Evolutionary conservation across 805 yeast genomes (phyloP).

Genomic region (Teunomyces cretensis): DNA sequence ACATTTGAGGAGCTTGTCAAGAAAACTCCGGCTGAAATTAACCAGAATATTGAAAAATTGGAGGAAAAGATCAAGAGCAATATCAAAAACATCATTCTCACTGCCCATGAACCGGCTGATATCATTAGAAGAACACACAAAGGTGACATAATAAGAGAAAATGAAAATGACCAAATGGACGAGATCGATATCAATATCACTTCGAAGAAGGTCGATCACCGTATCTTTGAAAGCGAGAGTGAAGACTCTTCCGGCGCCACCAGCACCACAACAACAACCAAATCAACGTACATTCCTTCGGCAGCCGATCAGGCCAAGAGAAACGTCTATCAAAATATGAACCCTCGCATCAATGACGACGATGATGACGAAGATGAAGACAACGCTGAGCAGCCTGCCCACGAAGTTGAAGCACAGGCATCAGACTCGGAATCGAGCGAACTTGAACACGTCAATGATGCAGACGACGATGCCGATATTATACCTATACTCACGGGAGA

Average conservation of each 20-base stretch:
- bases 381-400: too few species aligned
- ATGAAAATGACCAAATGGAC: constrained; percentile 21
- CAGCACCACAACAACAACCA: background rate
- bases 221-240: constrained; percentile 25
- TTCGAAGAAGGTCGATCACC: constrained; percentile 36
- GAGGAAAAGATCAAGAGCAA: constrained; percentile 73
- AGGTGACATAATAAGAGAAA: constrained; percentile 81
- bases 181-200: constrained; percentile 27
- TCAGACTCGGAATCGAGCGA: constrained; percentile 10
- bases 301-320: constrained; percentile 1
- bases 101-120: constrained; percentile 53
- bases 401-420: background rate
- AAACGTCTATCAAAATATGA: constrained; percentile 16
- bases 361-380: constrained; percentile 19
- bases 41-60: constrained; percentile 68
- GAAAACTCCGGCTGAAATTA: constrained; percentile 74
- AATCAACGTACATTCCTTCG: background rate
- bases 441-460: constrained; percentile 7
- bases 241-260: background rate
- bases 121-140: constrained; percentile 78
- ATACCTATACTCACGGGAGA: constrained; percentile 5
- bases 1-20: constrained; percentile 58
- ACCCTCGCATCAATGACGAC: constrained; percentile 23
- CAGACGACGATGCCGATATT: constrained; percentile 3
- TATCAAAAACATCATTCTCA: constrained; percentile 66